A percentile compares a stretch with the other conserved stretches of the same genome.
phyloP scores from a whole-genome alignment of 805 yeast species.

The Metschnikowia noctiluminum region DNA sequence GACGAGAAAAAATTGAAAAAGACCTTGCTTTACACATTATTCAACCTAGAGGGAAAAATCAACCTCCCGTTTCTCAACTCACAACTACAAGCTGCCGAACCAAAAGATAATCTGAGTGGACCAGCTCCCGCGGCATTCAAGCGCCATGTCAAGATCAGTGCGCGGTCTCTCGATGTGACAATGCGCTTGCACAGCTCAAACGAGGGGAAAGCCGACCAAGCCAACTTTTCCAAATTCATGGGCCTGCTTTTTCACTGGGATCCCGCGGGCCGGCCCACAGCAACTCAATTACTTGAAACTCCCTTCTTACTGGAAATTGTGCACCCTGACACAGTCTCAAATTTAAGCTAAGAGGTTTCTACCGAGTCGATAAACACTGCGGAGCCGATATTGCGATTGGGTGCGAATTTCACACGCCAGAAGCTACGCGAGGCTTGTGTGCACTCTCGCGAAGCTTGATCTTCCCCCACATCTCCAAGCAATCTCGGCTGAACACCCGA shows the following conservation, averaged over 20 bases:
- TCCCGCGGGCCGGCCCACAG: slow-evolving; percentile 16
- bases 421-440: too few species aligned
- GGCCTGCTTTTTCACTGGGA: slow-evolving; percentile 36
- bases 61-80: slow-evolving; percentile 32
- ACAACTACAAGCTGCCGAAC: slow-evolving; percentile 18
- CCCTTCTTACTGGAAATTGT: slow-evolving; percentile 6
- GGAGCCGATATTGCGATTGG: too few species aligned
- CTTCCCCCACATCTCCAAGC: too few species aligned
- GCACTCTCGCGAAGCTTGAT: not conserved
- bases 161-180: slow-evolving; percentile 30
- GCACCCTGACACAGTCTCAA: too few species aligned
- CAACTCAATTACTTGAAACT: slow-evolving; percentile 9
- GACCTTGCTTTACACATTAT: slow-evolving; percentile 35
- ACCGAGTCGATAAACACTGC: too few species aligned
- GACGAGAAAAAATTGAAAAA: slow-evolving; percentile 34
- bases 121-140: slow-evolving; percentile 11
- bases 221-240: slow-evolving; percentile 27
- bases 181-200: slow-evolving; percentile 20
- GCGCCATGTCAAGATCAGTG: slow-evolving; percentile 26
- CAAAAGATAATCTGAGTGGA: not conserved
- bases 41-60: slow-evolving; percentile 38
- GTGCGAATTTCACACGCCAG: not conserved
- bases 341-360: too few species aligned
- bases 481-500: too few species aligned
- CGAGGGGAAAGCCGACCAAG: slow-evolving; percentile 13